Evolutionary conservation across 2,329 filamentous ascomycete genomes (phyloP), one percentile per base, ranked within the genome.

Genomic region (Seiridium cupressi): DNA sequence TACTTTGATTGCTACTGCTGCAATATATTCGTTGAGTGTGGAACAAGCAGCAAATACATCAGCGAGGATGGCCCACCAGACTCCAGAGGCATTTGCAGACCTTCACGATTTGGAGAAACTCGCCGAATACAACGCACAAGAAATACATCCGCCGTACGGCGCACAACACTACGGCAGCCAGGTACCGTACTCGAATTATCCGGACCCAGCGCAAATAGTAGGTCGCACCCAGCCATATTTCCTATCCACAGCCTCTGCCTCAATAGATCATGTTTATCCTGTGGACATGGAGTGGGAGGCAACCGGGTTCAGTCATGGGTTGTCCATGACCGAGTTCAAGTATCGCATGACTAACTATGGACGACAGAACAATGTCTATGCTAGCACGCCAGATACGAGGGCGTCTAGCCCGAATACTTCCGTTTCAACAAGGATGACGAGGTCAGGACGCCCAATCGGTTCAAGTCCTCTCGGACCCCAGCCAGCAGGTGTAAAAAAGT

Each of bases 381-480:
- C 83, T 67, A 78, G 73, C 67, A 84, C 82, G 5, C 81, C 82
- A 0, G 81, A 80, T 35, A 80, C 77, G 57, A 85, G 83, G 38
- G 81, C 84, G 2, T 77, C 78, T 11, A 80, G 79, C 13, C 78
- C 78, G 66, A 69, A 9, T 75, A 77, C 18, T 64, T 72, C 5
- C 13, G 7, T 57, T 13, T 18, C 44, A 10, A 13, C 55, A 42
- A 51, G 55, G 13, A 73, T 68, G 44, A 76, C 74, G 36, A 75
- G 77, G 13, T 77, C 73, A 58, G 73, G 77, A 36, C 66, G 71
- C 59, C 69, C 65, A 35, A 68, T 65, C 66, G 51, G 73, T 68
- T 60, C 60, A 67, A 46, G 55, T 67, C 57, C 70, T 57, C 65
- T 68, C 3, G 70, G 63, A 3, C 68, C 74, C 8, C 72, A 68